Base-by-base conservation (phyloP, 805 yeast genomes). In the Naumovozyma castellii region DNA sequence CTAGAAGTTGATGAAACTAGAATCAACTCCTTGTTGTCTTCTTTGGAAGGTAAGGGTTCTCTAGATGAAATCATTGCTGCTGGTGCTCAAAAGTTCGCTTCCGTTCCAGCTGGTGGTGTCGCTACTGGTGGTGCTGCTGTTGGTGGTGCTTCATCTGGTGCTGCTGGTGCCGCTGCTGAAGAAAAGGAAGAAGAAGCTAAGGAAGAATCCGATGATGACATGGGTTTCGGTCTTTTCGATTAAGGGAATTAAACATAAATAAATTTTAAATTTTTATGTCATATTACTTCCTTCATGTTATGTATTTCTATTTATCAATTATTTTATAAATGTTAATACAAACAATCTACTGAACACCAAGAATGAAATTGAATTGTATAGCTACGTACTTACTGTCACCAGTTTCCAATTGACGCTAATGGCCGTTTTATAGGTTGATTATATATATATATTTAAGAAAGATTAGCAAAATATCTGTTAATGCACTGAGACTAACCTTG, bases 1-100 rank as follows among this genome's bases (percentile, higher is more conserved):
- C 95, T 97, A 56, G 98, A 90, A 67, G 85, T 97, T 64, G 96
- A 86, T 64, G 73, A 86, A 65, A 96, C 88, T 71, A 78, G 92
- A 79, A 76, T 95, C 47, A 54, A 87, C 58, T 87, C 80, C 65
- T 82, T 82, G 75, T 75, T 83, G 64, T 62, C 73, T 62, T 72
- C 84, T 61, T 69, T 83, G 68, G 72, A 83, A 66, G 76, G 81
- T 64, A 92, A 83, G 61, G 62, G 66, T 68, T 74, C 80, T 72
- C 83, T 90, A 88, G 83, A 86, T 63, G 82, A 78, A 59, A 76
- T 80, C 57, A 83, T 69, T 69, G 82, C 90, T 61, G 79, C 80
- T 71, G 92, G 88, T 65, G 72, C 83, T 62, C 84, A 78, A 60
- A 81, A 29, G 15, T 29, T 29, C 53, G 71, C 68, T 50, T 68